Percentiles rank a stretch among this genome's conserved stretches.
Conservation (phyloP, 1,139 yeast genomes). For the Kodamaea ohmeri region DNA sequence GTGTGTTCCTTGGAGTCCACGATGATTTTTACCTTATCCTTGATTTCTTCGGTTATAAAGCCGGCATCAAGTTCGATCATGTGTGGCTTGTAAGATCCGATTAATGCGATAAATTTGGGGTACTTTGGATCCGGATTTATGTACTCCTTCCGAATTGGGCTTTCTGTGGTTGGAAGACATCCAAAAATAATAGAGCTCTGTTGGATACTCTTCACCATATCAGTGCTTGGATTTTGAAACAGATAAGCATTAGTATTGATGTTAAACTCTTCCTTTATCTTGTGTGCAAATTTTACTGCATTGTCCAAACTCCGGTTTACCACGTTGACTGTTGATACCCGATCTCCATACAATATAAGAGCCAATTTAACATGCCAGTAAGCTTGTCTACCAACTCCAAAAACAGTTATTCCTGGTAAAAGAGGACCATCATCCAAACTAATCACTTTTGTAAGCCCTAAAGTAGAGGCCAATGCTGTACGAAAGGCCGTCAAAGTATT, state of each 20-base stretch:
- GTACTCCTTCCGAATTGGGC: conserved; percentile 38
- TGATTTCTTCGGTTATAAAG: conserved; percentile 32
- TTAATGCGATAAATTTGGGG: conserved; percentile 51
- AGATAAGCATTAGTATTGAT: conserved; percentile 23
- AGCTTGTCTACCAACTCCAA: conserved; percentile 70
- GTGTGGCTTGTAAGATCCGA: conserved; percentile 68
- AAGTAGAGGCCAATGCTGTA: conserved; percentile 59
- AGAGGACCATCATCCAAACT: conserved; percentile 15
- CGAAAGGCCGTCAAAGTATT: conserved; percentile 62
- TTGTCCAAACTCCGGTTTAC: conserved; percentile 47
- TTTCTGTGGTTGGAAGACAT: conserved; percentile 55
- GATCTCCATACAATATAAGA: conserved; percentile 36
- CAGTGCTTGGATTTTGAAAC: conserved; percentile 17
- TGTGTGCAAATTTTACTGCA: conserved; percentile 30
- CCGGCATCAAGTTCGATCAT: conserved; percentile 62
- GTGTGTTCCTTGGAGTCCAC: conserved; percentile 63
- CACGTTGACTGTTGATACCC: conserved; percentile 40
- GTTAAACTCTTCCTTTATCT: conserved; percentile 26
- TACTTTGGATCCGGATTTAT: conserved; percentile 28
- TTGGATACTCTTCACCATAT: conserved; percentile 19
- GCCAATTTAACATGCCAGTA: conserved; percentile 60
- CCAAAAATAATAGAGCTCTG: conserved; percentile 50
- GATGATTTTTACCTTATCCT: conserved; percentile 35
- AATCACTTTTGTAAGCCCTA: conserved; percentile 44
- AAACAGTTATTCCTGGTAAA: conserved; percentile 38